Percentiles rank a stretch among this genome's conserved stretches.
Conservation (phyloP, 371 early-diverging fungal species). For the Thermomucor indicae-seudaticae region DNA sequence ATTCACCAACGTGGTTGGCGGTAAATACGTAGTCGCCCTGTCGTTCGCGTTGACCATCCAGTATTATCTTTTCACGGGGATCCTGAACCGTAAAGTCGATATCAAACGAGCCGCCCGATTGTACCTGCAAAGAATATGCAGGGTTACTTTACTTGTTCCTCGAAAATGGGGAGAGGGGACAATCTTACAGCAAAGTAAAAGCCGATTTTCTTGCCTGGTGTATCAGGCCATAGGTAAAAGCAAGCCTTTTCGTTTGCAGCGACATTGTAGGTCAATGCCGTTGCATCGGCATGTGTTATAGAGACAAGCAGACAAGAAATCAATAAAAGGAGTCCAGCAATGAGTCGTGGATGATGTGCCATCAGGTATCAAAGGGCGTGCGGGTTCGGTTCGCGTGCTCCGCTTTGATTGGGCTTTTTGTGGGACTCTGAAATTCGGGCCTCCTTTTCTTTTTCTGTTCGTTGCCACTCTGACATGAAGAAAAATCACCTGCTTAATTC, state of each 20-base stretch:
- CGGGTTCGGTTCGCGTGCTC: no score
- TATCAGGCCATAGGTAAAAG: conserved; percentile 68
- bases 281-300: conserved; percentile 24
- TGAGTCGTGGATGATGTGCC: neutral
- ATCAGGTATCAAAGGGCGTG: neutral
- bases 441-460: neutral
- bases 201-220: conserved; percentile 79
- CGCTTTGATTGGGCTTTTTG: no score
- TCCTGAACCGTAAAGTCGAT: conserved; percentile 81
- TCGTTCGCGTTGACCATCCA: conserved; percentile 76
- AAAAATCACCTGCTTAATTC: conserved; percentile 25
- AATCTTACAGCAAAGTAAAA: conserved; percentile 94
- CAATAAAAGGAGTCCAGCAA: neutral
- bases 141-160: neutral
- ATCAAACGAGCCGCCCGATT: conserved; percentile 90
- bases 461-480: conserved; percentile 4
- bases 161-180: neutral
- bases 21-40: conserved; percentile 92
- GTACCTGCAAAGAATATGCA: conserved; percentile 55
- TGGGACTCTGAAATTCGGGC: no score
- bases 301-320: neutral
- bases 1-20: conserved; percentile 79
- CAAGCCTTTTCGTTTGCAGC: conserved; percentile 85
- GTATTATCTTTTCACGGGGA: conserved; percentile 57
- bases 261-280: conserved; percentile 82